Percentiles rank a stretch among this genome's conserved stretches.
Evolutionary conservation across 768 basidiomycete species (phyloP).

Genomic region (Lenzites betulinus): DNA sequence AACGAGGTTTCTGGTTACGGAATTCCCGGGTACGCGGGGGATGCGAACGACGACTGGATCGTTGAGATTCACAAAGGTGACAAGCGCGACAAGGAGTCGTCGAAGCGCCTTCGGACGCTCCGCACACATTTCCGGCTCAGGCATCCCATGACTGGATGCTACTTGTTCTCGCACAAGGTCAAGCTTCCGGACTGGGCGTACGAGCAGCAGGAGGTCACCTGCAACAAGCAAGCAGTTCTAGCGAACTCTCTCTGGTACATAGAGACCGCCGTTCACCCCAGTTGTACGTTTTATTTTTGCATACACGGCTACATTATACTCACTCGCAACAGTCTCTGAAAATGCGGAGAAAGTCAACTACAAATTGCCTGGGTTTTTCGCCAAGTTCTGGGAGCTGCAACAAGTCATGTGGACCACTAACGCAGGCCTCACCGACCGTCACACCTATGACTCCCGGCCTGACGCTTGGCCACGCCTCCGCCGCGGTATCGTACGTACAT

Average conservation of each 20-base stretch:
- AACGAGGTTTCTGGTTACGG: constrained; percentile 98
- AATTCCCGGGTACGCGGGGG: constrained; percentile 79
- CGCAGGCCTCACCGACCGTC: constrained; percentile 92
- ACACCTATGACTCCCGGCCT: constrained; percentile 95
- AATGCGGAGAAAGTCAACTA: constrained; percentile 89
- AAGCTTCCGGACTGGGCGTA: constrained; percentile 98
- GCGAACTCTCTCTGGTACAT: constrained; percentile 93
- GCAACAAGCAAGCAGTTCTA: constrained; percentile 94
- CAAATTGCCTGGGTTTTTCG: constrained; percentile 81
- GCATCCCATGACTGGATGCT: constrained; percentile 89
- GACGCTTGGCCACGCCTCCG: constrained; percentile 85
- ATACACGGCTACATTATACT: not conserved
- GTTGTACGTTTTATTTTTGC: constrained; percentile 52
- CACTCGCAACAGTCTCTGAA: constrained; percentile 53
- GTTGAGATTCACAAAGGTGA: constrained; percentile 80
- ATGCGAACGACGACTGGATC: constrained; percentile 91
- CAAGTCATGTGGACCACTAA: constrained; percentile 98
- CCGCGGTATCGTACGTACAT: constrained; percentile 81
- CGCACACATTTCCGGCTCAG: constrained; percentile 80
- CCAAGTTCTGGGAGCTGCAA: constrained; percentile 91
- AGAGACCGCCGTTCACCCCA: constrained; percentile 80
- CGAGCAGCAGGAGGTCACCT: constrained; percentile 99
- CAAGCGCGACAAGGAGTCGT: constrained; percentile 64
- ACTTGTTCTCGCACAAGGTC: constrained; percentile 96
- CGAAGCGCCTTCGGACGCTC: constrained; percentile 74